Percentiles rank a stretch among this genome's conserved stretches.
phyloP scores from a whole-genome alignment of 2,329 filamentous ascomycete genomes.

The Hypocrella siamensis region DNA sequence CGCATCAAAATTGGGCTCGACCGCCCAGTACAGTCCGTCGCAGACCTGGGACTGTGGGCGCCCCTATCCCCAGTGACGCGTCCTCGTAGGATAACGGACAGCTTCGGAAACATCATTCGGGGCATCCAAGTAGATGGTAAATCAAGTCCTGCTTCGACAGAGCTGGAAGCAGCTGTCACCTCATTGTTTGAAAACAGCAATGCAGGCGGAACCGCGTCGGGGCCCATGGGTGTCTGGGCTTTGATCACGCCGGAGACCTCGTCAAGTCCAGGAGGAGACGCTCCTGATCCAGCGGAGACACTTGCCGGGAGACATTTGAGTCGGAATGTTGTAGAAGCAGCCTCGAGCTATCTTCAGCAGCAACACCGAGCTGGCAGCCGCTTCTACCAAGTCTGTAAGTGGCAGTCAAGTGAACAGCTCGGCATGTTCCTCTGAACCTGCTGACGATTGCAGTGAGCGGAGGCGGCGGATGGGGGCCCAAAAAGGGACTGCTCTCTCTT shows the following conservation, averaged over 20 bases:
- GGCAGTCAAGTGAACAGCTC: neutral
- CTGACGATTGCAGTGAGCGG: constrained; percentile 42
- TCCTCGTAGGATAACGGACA: constrained; percentile 44
- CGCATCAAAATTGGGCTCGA: constrained; percentile 13
- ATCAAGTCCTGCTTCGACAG: constrained; percentile 47
- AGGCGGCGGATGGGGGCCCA: constrained; percentile 71
- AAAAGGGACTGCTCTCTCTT: constrained; percentile 62
- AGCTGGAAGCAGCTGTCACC: constrained; percentile 52
- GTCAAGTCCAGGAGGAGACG: constrained; percentile 1
- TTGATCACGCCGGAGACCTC: constrained; percentile 36
- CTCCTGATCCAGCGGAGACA: constrained; percentile 4
- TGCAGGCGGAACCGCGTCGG: constrained; percentile 13
- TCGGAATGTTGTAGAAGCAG: constrained; percentile 9
- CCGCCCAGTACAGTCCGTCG: constrained; percentile 7
- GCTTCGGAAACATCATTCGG: constrained; percentile 67
- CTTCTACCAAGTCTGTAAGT: constrained; percentile 24
- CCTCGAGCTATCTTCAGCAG: constrained; percentile 13
- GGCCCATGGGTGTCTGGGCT: constrained; percentile 56
- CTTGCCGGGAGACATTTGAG: constrained; percentile 2
- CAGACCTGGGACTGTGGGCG: constrained; percentile 15
- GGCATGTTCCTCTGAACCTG: no score
- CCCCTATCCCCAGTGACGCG: constrained; percentile 48
- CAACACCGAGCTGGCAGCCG: constrained; percentile 27
- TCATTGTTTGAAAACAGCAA: constrained; percentile 31
- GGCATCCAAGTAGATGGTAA: constrained; percentile 35